A percentile compares a stretch with the other conserved stretches of the same genome.
These are phyloP conservation scores for Eremothecium gossypii DNA, from an alignment of 1,139 yeast species.

Conservation along the genomic window DNA sequence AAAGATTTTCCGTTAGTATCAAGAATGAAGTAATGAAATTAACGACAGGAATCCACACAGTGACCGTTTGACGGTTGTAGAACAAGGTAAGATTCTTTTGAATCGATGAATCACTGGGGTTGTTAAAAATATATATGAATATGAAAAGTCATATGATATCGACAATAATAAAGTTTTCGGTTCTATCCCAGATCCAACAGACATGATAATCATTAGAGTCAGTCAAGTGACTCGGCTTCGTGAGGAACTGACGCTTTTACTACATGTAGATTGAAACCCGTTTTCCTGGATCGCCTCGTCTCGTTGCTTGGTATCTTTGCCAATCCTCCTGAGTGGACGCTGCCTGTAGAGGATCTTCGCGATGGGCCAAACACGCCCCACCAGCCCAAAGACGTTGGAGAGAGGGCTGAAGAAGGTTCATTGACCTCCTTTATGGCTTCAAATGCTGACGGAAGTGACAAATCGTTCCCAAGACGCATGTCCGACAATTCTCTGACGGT, in stretches of 20 bases:
- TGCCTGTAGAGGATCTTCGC: slow-evolving; percentile 2
- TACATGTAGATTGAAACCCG: slow-evolving; percentile 3
- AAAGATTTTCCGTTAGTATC: no score
- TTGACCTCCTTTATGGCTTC: slow-evolving; percentile 3
- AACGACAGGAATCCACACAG: no score
- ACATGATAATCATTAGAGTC: no score
- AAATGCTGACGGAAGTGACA: slow-evolving; percentile 1
- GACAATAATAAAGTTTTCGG: no score
- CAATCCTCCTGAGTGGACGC: slow-evolving; percentile 4
- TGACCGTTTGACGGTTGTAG: no score
- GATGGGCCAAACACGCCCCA: slow-evolving; percentile 5
- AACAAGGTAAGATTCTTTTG: no score
- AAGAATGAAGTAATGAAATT: no score
- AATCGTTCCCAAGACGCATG: background rate
- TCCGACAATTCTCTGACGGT: slow-evolving; percentile 1
- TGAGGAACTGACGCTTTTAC: slow-evolving; percentile 1
- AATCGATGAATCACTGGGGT: no score
- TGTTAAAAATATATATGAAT: background rate
- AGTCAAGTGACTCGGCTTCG: slow-evolving; percentile 2
- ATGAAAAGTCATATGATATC: background rate
- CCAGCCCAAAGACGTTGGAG: slow-evolving; percentile 2
- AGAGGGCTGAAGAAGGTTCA: background rate
- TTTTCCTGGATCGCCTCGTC: slow-evolving; percentile 1
- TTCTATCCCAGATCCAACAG: no score
- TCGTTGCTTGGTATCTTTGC: slow-evolving; percentile 4